A percentile compares a stretch with the other conserved stretches of the same genome.
phyloP scores from a whole-genome alignment of 192 early-diverging fungal genomes.

The Spizellomyces sp. region DNA sequence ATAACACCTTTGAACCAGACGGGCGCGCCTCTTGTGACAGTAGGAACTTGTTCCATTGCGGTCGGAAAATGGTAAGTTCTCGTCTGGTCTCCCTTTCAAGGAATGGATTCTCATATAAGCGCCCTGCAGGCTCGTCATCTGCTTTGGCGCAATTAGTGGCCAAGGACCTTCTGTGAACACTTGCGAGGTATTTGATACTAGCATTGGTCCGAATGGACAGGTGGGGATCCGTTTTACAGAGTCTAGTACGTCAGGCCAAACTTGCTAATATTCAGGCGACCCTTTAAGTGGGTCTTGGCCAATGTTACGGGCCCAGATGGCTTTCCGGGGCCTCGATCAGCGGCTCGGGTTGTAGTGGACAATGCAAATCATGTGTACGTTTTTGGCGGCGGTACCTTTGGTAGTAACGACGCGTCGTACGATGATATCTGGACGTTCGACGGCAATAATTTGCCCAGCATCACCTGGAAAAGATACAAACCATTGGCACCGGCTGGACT shows the following conservation, averaged over 20 bases:
- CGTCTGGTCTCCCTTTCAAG: no score
- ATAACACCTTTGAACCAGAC: background rate
- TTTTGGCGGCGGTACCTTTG: conserved; percentile 3
- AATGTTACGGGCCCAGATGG: no score
- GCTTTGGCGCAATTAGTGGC: background rate
- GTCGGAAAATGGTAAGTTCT: background rate
- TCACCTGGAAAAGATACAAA: background rate
- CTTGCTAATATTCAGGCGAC: no score
- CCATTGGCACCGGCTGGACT: background rate
- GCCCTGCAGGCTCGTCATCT: background rate
- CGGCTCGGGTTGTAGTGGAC: background rate
- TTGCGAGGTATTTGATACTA: background rate
- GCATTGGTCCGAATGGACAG: background rate
- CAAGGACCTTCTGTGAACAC: background rate
- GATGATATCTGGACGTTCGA: background rate
- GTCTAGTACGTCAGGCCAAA: no score
- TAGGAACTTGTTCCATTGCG: background rate
- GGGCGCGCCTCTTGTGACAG: background rate
- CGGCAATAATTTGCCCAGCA: background rate
- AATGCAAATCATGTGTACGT: background rate
- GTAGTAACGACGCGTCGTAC: background rate
- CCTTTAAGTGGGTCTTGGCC: no score
- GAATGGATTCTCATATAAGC: no score
- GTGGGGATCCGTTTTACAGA: background rate
- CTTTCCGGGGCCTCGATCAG: background rate